phyloP scores from a whole-genome alignment of 2,329 filamentous ascomycete species.

The Pezicula radicicola region DNA sequence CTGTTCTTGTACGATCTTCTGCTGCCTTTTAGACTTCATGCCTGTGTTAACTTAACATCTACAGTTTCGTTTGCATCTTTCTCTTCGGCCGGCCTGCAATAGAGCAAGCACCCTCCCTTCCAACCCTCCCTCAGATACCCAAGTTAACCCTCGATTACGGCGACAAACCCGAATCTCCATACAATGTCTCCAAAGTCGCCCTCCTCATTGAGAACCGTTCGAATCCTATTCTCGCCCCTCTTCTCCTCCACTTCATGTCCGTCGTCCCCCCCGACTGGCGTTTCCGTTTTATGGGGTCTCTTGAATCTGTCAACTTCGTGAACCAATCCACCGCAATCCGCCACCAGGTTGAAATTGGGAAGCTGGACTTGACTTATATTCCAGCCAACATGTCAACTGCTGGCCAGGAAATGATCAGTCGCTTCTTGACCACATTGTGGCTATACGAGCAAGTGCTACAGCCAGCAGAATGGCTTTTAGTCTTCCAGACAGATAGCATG shows the following conservation, averaged over 20 bases:
- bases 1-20: constrained; percentile 20
- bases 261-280: constrained; percentile 56
- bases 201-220: constrained; percentile 52
- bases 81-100: constrained; percentile 19
- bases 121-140: constrained; percentile 9
- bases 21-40: background rate
- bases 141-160: constrained; percentile 20
- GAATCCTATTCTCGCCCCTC: constrained; percentile 46
- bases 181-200: constrained; percentile 36
- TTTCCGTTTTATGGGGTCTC: constrained; percentile 53
- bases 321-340: constrained; percentile 45
- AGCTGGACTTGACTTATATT: constrained; percentile 49
- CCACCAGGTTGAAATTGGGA: constrained; percentile 27
- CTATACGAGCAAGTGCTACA: constrained; percentile 44
- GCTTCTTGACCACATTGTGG: constrained; percentile 46
- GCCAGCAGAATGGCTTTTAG: constrained; percentile 47
- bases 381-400: constrained; percentile 47
- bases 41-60: background rate
- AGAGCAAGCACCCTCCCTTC: constrained; percentile 7
- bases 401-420: constrained; percentile 49
- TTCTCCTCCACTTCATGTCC: constrained; percentile 53
- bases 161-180: constrained; percentile 10
- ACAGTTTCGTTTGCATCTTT: constrained; percentile 18
- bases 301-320: constrained; percentile 40
- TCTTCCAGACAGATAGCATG: constrained; percentile 52